Evolutionary conservation across 106 monocot genomes (phyloP), one percentile per base, ranked within the genome.

Genomic region (Acorus gramineus): DNA sequence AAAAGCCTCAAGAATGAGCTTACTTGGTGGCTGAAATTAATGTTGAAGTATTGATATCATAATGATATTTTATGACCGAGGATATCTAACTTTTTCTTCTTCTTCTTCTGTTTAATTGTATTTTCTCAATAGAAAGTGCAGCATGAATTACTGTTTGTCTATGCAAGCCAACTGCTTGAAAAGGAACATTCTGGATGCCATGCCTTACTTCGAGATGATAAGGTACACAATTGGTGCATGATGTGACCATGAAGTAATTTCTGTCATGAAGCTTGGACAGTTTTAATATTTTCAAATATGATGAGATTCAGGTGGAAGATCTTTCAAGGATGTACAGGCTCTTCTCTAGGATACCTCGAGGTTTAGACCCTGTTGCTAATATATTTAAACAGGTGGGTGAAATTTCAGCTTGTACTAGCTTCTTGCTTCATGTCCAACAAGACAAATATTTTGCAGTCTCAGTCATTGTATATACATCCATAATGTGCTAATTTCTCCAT

Each of bases 181-280:
- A 87, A 92, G 67, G 92, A 92, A 59, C 79, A 87, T 73, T 92
- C 92, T 47, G 92, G 92, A 45, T 92, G 84, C 47, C 79, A 75
- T 80, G 84, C 92, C 5, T 76, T 92, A 64, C 92, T 81, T 71
- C 77, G 66, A 52, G 81, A 81, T 70, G 73, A 77, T 50, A 72
- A 75, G 68, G 79, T 79, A 47, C 14, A 14, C 53, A 42, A 55
- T 12, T 48, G 12, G 42, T 3, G 11, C 3, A 2, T 9, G 49
- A 10, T 3, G 28, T 62, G 11, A 59, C 63, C 4, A 9, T 49
- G 14, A 50, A 44, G 45, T 61, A 61, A 61, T 5, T 61, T 42
- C 53, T 9, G 4, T 7, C 6, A 2, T 59, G 28, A 7, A 14
- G 7, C 48, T 14, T 44, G 8, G 50, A 43, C 10, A 10, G 11